Evolutionary conservation across 257 asterid species (phyloP), one percentile per base, ranked within the genome.

Genomic region (Nicotiana sylvestris): DNA sequence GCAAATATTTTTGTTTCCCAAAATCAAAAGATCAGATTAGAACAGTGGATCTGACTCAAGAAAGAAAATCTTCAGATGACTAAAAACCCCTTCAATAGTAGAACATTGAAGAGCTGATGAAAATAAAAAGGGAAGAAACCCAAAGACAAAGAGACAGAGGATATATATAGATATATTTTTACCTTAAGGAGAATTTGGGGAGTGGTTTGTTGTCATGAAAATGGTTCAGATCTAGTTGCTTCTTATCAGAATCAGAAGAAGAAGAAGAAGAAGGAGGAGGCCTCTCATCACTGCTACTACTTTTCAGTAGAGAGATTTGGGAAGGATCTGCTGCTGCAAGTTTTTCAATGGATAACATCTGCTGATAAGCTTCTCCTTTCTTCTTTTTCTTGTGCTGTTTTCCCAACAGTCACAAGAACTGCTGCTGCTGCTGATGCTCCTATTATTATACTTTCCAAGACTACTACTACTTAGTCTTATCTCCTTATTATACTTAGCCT

Each of bases 261-360:
- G 49, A 43, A 8, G 49, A 7, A 43, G 86, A 84, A 46, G 74
- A n/a, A 70, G 78, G 46, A 81, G 78, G 66, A 89, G 82, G 84
- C 85, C 81, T 89, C 64, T 90, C 96, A 88, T 90, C 86, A 85
- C 86, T 84, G 79, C 83, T 69, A 84, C 85, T 69, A 82, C 85
- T 89, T 78, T 88, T 90, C 82, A 83, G 89, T 83, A 85, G 95
- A 77, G 96, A 82, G 89, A 86, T 89, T 88, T 87, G 91, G 65
- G 83, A 91, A 89, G 87, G 95, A 95, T 91, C 98, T 92, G 91
- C 98, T 92, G 91, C 90, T 88, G 94, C 97, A 86, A 93, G 92
- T 89, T 92, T 90, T 91, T 91, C 98, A 95, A 86, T 88, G 95
- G 97, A 92, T 94, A 93, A 93, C 98, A 94, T 94, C 98, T 95